Conservation (phyloP, 257 asterid genomes). For the Striga asiatica region DNA sequence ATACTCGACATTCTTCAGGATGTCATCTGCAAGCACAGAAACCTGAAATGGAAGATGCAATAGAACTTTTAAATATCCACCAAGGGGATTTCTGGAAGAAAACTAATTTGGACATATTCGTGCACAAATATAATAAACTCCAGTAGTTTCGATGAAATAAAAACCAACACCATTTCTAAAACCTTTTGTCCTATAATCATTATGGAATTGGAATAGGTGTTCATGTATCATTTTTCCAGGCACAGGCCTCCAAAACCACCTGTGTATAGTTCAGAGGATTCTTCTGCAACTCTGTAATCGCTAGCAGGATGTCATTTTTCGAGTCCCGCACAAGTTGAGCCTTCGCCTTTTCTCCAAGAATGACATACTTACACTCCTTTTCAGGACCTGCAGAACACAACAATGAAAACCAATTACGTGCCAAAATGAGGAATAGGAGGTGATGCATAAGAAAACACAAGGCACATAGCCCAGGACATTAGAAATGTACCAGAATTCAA, state of each 20-base stretch:
- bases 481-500: slow-evolving; percentile 43
- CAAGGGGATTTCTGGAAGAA: not conserved
- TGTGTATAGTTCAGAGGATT: slow-evolving; percentile 91
- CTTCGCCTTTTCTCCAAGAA: slow-evolving; percentile 96
- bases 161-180: no score
- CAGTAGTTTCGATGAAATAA: no score
- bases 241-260: slow-evolving; percentile 29
- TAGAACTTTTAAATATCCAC: not conserved
- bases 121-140: not conserved
- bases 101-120: not conserved
- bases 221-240: not conserved
- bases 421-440: not conserved
- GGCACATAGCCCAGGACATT: not conserved
- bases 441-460: not conserved
- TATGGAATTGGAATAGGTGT: no score
- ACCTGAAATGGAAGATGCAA: slow-evolving; percentile 43
- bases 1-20: slow-evolving; percentile 79
- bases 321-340: slow-evolving; percentile 91
- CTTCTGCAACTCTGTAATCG: slow-evolving; percentile 78
- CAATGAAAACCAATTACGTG: not conserved
- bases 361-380: slow-evolving; percentile 60
- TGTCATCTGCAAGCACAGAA: slow-evolving; percentile 95
- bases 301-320: slow-evolving; percentile 49
- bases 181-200: no score
- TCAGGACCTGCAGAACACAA: slow-evolving; percentile 56